Base-by-base conservation (phyloP, 2,329 filamentous ascomycete species). In the Diaporthe eres region DNA sequence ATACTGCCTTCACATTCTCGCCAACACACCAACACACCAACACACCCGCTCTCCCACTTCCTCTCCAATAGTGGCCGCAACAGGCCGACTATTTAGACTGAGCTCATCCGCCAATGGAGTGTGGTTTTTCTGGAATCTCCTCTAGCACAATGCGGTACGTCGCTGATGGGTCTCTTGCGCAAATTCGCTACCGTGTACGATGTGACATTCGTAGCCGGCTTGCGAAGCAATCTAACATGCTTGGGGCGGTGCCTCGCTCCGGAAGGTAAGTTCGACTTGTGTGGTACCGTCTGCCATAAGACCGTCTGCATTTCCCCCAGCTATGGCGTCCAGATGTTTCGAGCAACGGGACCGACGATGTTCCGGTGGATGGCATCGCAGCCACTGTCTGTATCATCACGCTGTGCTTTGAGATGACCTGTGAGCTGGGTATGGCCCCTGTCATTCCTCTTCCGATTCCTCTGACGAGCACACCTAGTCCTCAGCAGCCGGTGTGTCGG, bases 401-500 rank as follows among this genome's bases (percentile, higher is more conserved):
- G 13, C 4, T 37, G 31, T 9, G n/a, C 19, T 15, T 39, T 12
- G 13, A 53, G 44, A 25, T 25, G 6, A n/a, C 28, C 8, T 8
- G 19, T 37, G 44, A 37, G 49, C 22, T 13, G n/a, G 1, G 9
- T 55, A 19, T 34, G 34, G 10, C 22, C 25, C 12, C 10, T 22
- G 19, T 34, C 13, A n/a, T n/a, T 25, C 34, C 28, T 10, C 4
- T 53, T 4, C 15, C 7, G 17, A n/a, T n/a, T 25, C 25, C 28
- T 17, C 7, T 53, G 4, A 10, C 4, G 17, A 10, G 4, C 2
- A 15, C 19, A 7, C 12, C 58, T 73, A 73, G 58, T 73, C 71
- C 47, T 73, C 71, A n/a, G 47, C 71, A 39, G 71, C 71, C 4
- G 71, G 71, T 44, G 85, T 86, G 61, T 88, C 87, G 74, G 87